Base-by-base conservation (phyloP, 768 basidiomycete genomes). In the Lentinula lateritia region DNA sequence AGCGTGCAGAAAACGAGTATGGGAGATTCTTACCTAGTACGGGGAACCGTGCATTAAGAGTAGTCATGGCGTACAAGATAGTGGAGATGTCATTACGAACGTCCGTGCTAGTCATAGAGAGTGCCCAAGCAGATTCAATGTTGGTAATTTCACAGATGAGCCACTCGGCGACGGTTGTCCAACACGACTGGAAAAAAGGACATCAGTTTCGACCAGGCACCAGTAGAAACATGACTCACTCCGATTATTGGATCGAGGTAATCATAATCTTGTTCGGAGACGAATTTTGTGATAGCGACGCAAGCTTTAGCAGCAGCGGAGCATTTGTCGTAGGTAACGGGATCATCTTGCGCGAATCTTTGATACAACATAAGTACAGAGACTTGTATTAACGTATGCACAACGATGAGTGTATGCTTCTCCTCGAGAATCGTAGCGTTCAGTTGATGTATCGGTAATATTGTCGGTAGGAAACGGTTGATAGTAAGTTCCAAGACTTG, bases 181-280 rank as follows among this genome's bases (percentile, higher is more conserved):
- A 90, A 65, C 88, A 90, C 8, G 85, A 82, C 89, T 89, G 65
- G 36, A 65, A 55, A 39, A 34, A 61, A n/a, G n/a, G 48, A 43
- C 66, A 53, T 20, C 52, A 55, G 41, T 48, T 5, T 35, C 54
- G 35, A 61, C 67, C 5, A 28, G 46, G 65, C 48, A 61, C 12
- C 18, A 35, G 38, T 13, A 48, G 46, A 63, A 57, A 12, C 50
- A 42, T 42, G 53, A 74, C 88, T 65, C 76, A 91, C 89, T 56
- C 86, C 88, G 63, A 91, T 78, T 64, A 91, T 83, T 28, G 90
- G 90, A 73, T 92, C 90, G n/a, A 91, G 78, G 71, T 84, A 87
- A 42, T 82, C 79, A 64, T 83, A 87, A 66, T 91, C 89, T 65
- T 79, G 71, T 28, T 90, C 87, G 28, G 78, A 71, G 60, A 90